Base-by-base conservation (phyloP, 2,329 filamentous ascomycete genomes). In the Cordyceps cicadae region DNA sequence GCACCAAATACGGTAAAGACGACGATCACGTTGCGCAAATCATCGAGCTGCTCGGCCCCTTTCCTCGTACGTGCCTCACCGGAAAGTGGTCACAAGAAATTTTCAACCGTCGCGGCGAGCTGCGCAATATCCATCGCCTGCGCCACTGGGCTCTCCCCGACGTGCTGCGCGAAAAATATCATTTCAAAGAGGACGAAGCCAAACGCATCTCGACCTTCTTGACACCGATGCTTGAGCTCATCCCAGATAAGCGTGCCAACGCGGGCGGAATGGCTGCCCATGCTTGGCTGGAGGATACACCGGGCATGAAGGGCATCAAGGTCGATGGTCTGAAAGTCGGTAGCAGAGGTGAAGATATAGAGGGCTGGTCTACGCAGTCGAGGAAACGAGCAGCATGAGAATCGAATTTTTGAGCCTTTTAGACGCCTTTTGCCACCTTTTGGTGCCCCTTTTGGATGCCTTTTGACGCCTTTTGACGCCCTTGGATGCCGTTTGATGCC, bases 21-120 rank as follows among this genome's bases (percentile, higher is more conserved):
- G 94, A 99, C 77, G 94, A 99, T 71, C 94, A 99, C 76, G 97
- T 99, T 66, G 94, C 94, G 11, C 94, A 99, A 72, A 97, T 99
- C 69, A 97, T 99, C 72, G 94, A 99, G 75, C 82, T 99, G 5
- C 85, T 99, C 19, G 94, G 94, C 9, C 87, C 89, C 0, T 97
- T 97, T 71, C 93, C 94, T 59, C 95, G 96, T 73, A 89, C 90
- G 54, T 97, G 91, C 74, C 83, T 96, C 59, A 88, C 89, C 1
- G 94, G 94, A 56, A 97, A 97, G 76, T 97, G 94, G 94, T 92
- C 88, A 15, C 93, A 97, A 74, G 94, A 97, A 73, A 99, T 99
- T 64, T 99, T 99, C 80, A 97, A 97, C 73, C 87, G 94, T 66
- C 96, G 96, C 75, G 94, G 94, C 67, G 94, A 99, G 73, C 83